Conservation (phyloP, 129 eudicot species). For the Lonicera japonica region DNA sequence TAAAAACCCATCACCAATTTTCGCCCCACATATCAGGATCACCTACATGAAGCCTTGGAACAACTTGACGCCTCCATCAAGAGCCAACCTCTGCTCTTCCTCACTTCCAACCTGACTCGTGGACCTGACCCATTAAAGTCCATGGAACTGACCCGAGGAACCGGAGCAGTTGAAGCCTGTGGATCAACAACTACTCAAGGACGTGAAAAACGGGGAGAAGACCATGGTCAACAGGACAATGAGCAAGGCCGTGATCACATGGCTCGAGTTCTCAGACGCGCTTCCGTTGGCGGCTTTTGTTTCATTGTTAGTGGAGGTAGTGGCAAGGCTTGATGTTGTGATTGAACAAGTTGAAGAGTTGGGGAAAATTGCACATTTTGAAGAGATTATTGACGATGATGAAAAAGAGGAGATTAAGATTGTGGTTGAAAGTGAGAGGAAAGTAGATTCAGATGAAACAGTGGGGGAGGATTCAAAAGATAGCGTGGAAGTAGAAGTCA, state of each 20-base stretch:
- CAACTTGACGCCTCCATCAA: slow-evolving; percentile 32
- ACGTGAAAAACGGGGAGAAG: slow-evolving; percentile 6
- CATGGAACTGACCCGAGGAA: slow-evolving; percentile 15
- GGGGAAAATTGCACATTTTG: slow-evolving; percentile 36
- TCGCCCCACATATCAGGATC: slow-evolving; percentile 39
- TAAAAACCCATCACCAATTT: slow-evolving; percentile 29
- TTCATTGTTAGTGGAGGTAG: slow-evolving; percentile 29
- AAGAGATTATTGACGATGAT: slow-evolving; percentile 13
- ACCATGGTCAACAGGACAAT: slow-evolving; percentile 15
- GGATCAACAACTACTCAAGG: not conserved
- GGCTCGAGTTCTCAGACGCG: slow-evolving; percentile 37
- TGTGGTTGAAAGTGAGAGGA: too few relatives aligned
- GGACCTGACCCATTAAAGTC: slow-evolving; percentile 6
- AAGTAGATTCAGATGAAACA: too few relatives aligned
- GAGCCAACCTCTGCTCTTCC: slow-evolving; percentile 35
- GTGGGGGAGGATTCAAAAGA: too few relatives aligned
- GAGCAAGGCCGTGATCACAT: slow-evolving; percentile 30
- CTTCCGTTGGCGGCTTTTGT: slow-evolving; percentile 40
- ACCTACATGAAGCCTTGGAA: slow-evolving; percentile 43
- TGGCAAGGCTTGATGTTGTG: slow-evolving; percentile 37
- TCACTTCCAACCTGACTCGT: slow-evolving; percentile 12
- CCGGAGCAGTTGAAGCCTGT: not conserved
- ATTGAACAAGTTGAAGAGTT: slow-evolving; percentile 41
- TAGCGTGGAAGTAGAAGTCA: too few relatives aligned
- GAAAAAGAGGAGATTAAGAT: not conserved